phyloP scores from a whole-genome alignment of 306 rosid genomes.

The Cercis canadensis region DNA sequence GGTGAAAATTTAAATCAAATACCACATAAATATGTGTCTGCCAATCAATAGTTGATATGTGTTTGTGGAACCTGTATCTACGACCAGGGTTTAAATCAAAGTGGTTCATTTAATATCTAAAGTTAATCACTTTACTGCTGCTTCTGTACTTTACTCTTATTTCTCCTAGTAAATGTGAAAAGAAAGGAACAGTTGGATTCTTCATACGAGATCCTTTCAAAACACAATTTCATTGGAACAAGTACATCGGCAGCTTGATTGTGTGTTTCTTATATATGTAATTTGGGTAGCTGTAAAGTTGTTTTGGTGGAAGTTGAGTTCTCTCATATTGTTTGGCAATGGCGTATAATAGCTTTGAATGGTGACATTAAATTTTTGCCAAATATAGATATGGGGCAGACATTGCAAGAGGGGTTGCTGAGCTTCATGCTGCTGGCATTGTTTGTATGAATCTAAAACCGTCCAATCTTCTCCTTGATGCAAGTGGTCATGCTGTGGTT shows the following conservation, averaged over 20 bases:
- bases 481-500: slow-evolving; percentile 85
- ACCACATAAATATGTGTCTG: slow-evolving; percentile 5
- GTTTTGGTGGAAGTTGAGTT: slow-evolving; percentile 15
- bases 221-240: slow-evolving; percentile 22
- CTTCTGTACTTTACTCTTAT: slow-evolving; percentile 10
- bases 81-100: not conserved
- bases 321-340: slow-evolving; percentile 19
- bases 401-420: slow-evolving; percentile 96
- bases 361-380: slow-evolving; percentile 44
- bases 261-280: slow-evolving; percentile 26
- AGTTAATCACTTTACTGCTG: slow-evolving; percentile 17
- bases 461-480: slow-evolving; percentile 93
- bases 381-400: slow-evolving; percentile 91
- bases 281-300: slow-evolving; percentile 6
- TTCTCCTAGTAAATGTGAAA: not conserved
- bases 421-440: slow-evolving; percentile 97
- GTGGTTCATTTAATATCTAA: slow-evolving; percentile 18
- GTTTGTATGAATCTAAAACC: slow-evolving; percentile 98
- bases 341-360: slow-evolving; percentile 4
- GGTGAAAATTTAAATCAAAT: slow-evolving; percentile 30
- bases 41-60: not conserved
- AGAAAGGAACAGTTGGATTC: slow-evolving; percentile 17
- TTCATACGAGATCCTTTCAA: slow-evolving; percentile 8
- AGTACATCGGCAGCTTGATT: slow-evolving; percentile 15
- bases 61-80: slow-evolving; percentile 12